Conservation (phyloP, 23 red algal species). For the Gracilariopsis chorda region DNA sequence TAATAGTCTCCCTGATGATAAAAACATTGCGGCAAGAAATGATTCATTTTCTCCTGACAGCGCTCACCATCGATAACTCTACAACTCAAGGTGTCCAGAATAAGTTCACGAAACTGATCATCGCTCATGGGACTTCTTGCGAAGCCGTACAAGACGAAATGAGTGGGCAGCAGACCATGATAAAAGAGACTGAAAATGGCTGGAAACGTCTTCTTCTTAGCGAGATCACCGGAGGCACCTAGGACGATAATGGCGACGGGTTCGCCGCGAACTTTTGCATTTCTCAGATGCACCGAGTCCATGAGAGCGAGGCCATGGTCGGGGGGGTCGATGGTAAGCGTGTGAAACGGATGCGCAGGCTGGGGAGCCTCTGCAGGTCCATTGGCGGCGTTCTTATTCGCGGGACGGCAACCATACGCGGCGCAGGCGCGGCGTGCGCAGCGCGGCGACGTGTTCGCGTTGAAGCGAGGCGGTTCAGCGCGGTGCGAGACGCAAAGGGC, state of each 20-base stretch:
- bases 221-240: constrained; percentile 94
- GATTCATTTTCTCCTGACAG: constrained; percentile 91
- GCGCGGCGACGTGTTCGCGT: neutral
- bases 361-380: neutral
- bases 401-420: constrained; percentile 17
- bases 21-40: constrained; percentile 83
- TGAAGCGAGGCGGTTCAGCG: no score
- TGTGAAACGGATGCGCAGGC: neutral
- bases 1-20: constrained; percentile 85
- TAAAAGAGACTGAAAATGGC: constrained; percentile 97
- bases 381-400: neutral
- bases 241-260: constrained; percentile 81
- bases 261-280: constrained; percentile 56
- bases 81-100: constrained; percentile 81
- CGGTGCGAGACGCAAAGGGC: no score
- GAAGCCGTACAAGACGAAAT: constrained; percentile 91
- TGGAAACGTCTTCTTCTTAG: constrained; percentile 95
- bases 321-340: neutral
- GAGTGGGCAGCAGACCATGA: constrained; percentile 85
- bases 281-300: constrained; percentile 71
- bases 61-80: constrained; percentile 86
- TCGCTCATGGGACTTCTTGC: constrained; percentile 66
- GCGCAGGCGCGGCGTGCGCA: neutral
- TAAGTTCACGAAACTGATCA: constrained; percentile 87
- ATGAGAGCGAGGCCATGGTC: constrained; percentile 63